Evolutionary conservation across 176 grass and related monocot genomes (phyloP), one percentile per base, ranked within the genome.

Genomic region (Pharus latifolius): DNA sequence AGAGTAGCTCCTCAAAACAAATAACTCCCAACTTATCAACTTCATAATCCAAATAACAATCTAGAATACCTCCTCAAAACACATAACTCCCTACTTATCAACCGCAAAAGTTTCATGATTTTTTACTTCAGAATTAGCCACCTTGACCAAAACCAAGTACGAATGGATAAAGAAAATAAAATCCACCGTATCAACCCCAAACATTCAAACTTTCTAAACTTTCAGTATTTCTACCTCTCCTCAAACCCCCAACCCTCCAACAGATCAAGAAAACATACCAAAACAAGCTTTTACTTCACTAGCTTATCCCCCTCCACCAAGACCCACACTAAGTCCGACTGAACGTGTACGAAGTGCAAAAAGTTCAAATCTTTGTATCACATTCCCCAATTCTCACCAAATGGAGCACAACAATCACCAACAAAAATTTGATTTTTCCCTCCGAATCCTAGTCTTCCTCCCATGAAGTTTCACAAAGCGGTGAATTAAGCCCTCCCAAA

Each of bases 401-500:
- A 19, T 50, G 20, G 19, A 65, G 29, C 19, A 25, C 9, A 63
- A 26, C 13, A 61, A 38, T 55, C 45, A 34, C 10, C 12, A 19
- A 2, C 2, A 4, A 28, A 55, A 59, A 5, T 32, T 7, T 6
- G 4, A 65, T 1, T 28, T 28, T 46, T 47, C 27, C 0, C 18
- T 35, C 15, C 34, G 54, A 15, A 46, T 29, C 62, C 20, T 69
- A 76, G 46, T 43, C 35, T 62, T 34, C 7, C 11, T 34, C 11
- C 17, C 14, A 77, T n/a, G 26, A 70, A 7, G n/a, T 22, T 4
- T 4, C 56, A 70, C 45, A 29, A 76, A 40, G 31, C 45, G 15
- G 44, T 35, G 49, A 74, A 56, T n/a, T 26, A 73, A 49, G 32
- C 23, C 42, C 43, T 74, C 32, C 48, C 41, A 41, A 66, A 74